Base-by-base conservation (phyloP, 805 yeast genomes). In the Candida lessepsii region DNA sequence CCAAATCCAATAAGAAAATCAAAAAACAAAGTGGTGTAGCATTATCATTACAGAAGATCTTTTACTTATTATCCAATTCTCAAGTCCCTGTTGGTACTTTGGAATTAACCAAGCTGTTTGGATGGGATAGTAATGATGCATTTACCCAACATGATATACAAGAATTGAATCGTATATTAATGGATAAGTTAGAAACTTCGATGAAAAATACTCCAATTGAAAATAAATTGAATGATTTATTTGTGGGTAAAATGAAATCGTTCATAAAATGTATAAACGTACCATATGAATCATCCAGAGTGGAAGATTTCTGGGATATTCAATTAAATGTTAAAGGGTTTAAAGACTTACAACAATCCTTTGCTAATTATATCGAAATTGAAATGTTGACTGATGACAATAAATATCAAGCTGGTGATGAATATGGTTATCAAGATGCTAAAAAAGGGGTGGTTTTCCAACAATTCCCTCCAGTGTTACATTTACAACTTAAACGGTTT, bases 141-240 rank as follows among this genome's bases (percentile, higher is more conserved):
- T 93, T 93, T 61, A 86, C 95, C 2, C 99, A 93, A 63, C 98
- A 93, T 63, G 99, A 93, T 59, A 97, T 93, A 11, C 99, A 93
- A 60, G 99, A 93, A 61, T 71, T 93, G 58, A 89, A 90, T 58
- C 81, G 99, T 52, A 89, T 93, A 27, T 72, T 93, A 56, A 91
- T 93, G 97, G 99, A 93, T 61, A 80, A 83, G 49, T 71, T 93
- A 31, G 99, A 93, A 60, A 71, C 80, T 3, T 85, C 86, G 38
- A 89, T 93, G 97, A 88, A 88, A 54, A 90, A 89, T 5, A 84
- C 97, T 0, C 65, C 72, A 0, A 90, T 87, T 21, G 73, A 67
- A 45, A 59, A 59, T 32, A 48, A 46, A 19, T 62, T 93, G 41
- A 85, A 79, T 54, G 83, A 86, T 43, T 75, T 90, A 2, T 93